Percentiles rank a stretch among this genome's conserved stretches.
These are phyloP conservation scores for Setaria italica DNA, from an alignment of 202 grass and related monocot species.

Conservation along the genomic window DNA sequence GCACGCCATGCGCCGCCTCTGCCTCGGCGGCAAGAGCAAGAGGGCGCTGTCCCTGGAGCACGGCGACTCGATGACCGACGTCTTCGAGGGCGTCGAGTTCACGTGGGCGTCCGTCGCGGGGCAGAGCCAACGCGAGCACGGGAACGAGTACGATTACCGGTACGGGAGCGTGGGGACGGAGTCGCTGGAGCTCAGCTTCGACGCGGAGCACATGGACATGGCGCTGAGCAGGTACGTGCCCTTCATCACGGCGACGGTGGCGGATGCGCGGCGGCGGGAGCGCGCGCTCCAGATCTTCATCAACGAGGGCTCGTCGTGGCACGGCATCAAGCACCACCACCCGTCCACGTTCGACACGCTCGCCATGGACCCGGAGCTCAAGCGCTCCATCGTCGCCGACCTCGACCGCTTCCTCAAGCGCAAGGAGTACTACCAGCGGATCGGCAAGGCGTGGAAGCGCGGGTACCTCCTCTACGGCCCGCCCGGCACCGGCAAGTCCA, in stretches of 20 bases:
- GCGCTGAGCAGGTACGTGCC: constrained; percentile 69
- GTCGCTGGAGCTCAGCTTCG: constrained; percentile 65
- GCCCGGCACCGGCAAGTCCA: constrained; percentile 72
- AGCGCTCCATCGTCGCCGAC: constrained; percentile 56
- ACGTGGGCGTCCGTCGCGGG: constrained; percentile 35
- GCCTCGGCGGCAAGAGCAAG: constrained; percentile 27
- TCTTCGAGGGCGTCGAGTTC: constrained; percentile 54
- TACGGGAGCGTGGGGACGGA: background rate
- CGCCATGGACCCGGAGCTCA: constrained; percentile 65
- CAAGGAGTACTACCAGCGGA: constrained; percentile 70
- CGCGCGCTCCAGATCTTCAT: constrained; percentile 63
- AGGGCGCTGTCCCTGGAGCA: constrained; percentile 35
- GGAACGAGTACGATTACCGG: background rate
- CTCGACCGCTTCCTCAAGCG: constrained; percentile 64
- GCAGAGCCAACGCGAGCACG: background rate
- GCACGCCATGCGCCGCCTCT: constrained; percentile 38
- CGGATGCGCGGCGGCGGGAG: constrained; percentile 35
- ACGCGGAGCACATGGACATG: constrained; percentile 57
- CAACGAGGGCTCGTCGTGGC: constrained; percentile 58
- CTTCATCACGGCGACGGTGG: constrained; percentile 52
- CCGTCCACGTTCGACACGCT: constrained; percentile 76
- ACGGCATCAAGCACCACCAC: constrained; percentile 63
- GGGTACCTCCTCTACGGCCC: constrained; percentile 70
- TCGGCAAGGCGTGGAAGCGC: constrained; percentile 72
- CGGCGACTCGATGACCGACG: constrained; percentile 52